Evolutionary conservation across 257 asterid species (phyloP).

Genomic region (Penstemon barbatus): DNA sequence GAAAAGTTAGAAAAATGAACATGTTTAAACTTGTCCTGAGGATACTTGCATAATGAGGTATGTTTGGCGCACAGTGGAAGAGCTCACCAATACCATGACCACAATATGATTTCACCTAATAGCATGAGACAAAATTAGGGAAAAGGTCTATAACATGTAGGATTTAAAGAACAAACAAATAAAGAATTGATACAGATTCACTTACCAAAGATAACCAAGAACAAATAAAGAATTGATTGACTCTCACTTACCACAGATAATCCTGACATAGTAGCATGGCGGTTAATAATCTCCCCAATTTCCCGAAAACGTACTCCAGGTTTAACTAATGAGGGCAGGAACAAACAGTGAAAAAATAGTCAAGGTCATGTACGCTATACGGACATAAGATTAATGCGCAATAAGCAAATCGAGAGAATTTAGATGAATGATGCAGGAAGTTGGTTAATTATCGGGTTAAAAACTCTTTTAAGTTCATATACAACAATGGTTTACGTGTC

Average conservation of each 20-base stretch:
- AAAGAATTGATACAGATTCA: conserved; percentile 6
- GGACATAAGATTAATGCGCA: background rate
- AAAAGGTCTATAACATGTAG: background rate
- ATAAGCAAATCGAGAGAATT: background rate
- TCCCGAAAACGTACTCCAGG: conserved; percentile 96
- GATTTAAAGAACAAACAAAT: background rate
- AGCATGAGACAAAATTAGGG: conserved; percentile 21
- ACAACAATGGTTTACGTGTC: background rate
- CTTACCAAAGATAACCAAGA: conserved; percentile 84
- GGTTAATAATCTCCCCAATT: conserved; percentile 84
- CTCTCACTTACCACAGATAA: conserved; percentile 76
- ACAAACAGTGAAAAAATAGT: background rate
- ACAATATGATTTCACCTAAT: conserved; percentile 78
- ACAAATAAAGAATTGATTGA: background rate
- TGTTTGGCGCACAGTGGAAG: conserved; percentile 96
- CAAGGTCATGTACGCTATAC: background rate
- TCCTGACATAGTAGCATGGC: conserved; percentile 92
- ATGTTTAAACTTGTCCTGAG: conserved; percentile 30
- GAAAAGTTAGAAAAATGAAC: background rate
- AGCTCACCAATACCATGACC: conserved; percentile 99
- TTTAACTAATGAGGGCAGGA: conserved; percentile 58
- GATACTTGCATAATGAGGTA: conserved; percentile 99
- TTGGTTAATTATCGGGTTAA: background rate
- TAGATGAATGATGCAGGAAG: background rate
- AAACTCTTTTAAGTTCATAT: background rate